Base-by-base conservation (phyloP, 208 protist species). In the Angomonas deanei region DNA sequence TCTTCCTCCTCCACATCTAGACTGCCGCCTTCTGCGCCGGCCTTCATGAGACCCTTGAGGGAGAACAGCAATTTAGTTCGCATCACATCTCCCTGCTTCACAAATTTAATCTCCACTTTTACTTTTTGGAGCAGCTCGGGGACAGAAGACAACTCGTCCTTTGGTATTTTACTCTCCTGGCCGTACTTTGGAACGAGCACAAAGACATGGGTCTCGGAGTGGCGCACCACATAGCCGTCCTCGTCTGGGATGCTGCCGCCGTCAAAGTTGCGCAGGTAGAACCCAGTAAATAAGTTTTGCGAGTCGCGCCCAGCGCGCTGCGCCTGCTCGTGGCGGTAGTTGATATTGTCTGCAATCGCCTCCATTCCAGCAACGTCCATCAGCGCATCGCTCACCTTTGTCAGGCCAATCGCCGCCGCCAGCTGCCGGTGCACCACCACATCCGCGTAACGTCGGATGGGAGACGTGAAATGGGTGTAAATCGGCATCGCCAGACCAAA, bases 381-480 rank as follows among this genome's bases (percentile, higher is more conserved):
- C 58, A 88, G 73, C 33, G 59, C 64, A 30, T 82, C 78, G 30
- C 80, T 80, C 0, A 84, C 64, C 15, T 70, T 34, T 48, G 68
- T 66, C 50, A 94, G 85, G 42, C 87, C 88, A 38, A 96, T 79
- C 4, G 82, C 83, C 24, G 88, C 84, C 11, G 88, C 91, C 24
- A 97, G 72, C 72, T 93, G 89, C 13, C 96, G 87, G 66, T 98
- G 96, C 19, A 97, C 93, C 64, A 98, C 74, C 11, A 98, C 87
- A 72, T 98, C 96, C 24, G 94, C 85, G 63, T 97, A 98, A 48
- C 96, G 85, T 38, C 96, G 92, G 73, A 98, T 97, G 6, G 96
- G 96, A 4, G 93, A 97, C 30, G 96, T 98, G 66, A 98, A 98
- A 67, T 98, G 96, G 2, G 94, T 97, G 76, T 98, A 98, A 50